phyloP scores from a whole-genome alignment of 2,329 filamentous ascomycete genomes.

The Aspergillus quadricinctus region DNA sequence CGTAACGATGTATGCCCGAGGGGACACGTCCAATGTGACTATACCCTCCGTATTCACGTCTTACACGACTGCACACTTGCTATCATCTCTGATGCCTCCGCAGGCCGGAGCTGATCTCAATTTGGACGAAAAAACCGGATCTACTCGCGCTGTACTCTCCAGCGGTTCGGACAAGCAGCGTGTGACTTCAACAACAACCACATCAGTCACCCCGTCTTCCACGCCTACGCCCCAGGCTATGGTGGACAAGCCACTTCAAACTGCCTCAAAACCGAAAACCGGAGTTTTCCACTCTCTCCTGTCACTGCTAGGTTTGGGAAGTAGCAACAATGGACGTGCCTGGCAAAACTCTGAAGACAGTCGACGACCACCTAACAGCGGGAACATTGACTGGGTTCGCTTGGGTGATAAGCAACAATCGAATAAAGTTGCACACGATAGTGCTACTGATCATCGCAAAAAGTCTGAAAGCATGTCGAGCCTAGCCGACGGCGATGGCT shows the following conservation, averaged over 20 bases:
- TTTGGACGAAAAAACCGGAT: constrained; percentile 55
- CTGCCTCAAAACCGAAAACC: constrained; percentile 16
- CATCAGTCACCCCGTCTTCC: constrained; percentile 27
- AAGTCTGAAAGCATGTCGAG: constrained; percentile 22
- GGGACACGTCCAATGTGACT: constrained; percentile 89
- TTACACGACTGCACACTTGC: constrained; percentile 84
- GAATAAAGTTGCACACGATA: neutral
- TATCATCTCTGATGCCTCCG: constrained; percentile 79
- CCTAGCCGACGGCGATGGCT: constrained; percentile 53
- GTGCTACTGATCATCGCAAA: constrained; percentile 14
- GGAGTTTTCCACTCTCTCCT: constrained; percentile 44
- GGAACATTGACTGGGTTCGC: constrained; percentile 68
- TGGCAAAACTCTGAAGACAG: constrained; percentile 44
- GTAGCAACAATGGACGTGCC: constrained; percentile 16
- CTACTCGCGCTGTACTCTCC: constrained; percentile 40
- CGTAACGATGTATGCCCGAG: constrained; percentile 97
- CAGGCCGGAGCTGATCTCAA: constrained; percentile 60
- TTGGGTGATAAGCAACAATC: constrained; percentile 50
- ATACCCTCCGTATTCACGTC: constrained; percentile 95
- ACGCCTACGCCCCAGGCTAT: constrained; percentile 25
- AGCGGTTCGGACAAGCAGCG: constrained; percentile 19
- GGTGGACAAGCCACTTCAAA: constrained; percentile 12
- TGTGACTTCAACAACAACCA: constrained; percentile 24
- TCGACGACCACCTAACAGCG: constrained; percentile 66
- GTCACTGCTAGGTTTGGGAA: constrained; percentile 40